Evolutionary conservation across 148 eudicot genomes (phyloP).

Genomic region (Vaccinium vitisidaea): DNA sequence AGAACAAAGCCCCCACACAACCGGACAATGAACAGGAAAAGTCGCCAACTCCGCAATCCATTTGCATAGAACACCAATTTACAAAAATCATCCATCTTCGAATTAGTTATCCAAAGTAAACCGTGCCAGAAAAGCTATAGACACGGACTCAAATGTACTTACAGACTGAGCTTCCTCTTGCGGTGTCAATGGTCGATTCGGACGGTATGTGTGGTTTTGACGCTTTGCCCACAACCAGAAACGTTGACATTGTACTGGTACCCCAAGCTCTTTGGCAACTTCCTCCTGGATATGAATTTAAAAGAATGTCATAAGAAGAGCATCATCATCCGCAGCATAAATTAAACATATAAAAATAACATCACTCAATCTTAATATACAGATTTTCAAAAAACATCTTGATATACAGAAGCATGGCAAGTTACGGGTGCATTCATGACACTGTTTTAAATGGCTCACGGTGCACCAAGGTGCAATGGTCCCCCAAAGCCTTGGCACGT

Average conservation of each 20-base stretch:
- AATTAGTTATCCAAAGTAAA: background rate
- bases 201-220: conserved; percentile 92
- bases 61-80: background rate
- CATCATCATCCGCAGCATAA: background rate
- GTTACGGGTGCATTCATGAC: background rate
- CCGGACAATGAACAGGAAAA: background rate
- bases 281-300: conserved; percentile 57
- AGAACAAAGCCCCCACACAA: background rate
- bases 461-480: no score
- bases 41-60: background rate
- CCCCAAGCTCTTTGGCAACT: conserved; percentile 84
- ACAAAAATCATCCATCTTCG: background rate
- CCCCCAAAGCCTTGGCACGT: no score
- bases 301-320: background rate
- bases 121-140: background rate
- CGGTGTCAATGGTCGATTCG: conserved; percentile 79
- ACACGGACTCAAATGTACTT: conserved; percentile 16
- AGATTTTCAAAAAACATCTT: background rate
- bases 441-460: no score
- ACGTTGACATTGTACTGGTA: conserved; percentile 86
- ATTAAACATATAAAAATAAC: background rate
- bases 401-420: background rate
- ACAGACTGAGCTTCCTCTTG: conserved; percentile 78
- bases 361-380: background rate
- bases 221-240: conserved; percentile 98